phyloP scores from a whole-genome alignment of 768 basidiomycete species.

The Mycena metata region DNA sequence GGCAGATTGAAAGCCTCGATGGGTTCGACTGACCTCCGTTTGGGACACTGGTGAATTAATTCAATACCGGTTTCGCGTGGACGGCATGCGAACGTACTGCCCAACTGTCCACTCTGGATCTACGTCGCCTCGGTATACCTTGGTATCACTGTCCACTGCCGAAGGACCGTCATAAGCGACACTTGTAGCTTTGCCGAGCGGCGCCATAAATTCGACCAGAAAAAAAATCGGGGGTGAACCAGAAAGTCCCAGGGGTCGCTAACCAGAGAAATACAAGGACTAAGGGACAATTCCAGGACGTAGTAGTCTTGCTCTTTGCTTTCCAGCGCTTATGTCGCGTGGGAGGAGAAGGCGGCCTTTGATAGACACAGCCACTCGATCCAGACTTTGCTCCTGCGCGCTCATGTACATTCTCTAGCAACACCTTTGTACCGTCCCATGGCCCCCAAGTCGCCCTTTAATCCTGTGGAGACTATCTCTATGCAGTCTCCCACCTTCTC shows the following conservation, averaged over 20 bases:
- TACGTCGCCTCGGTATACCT: conserved; percentile 54
- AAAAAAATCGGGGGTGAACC: neutral
- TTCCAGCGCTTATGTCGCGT: too few relatives aligned
- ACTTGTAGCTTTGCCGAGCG: conserved; percentile 53
- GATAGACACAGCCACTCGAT: neutral
- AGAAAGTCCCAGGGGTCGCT: neutral
- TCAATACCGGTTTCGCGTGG: neutral
- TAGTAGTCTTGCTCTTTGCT: too few relatives aligned
- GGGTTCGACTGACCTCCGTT: conserved; percentile 63
- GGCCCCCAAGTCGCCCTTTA: conserved; percentile 28
- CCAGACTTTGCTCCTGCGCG: neutral
- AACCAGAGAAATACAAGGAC: too few relatives aligned
- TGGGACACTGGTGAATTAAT: conserved; percentile 56
- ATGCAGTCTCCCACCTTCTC: conserved; percentile 34
- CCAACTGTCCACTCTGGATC: conserved; percentile 62
- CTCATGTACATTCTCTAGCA: conserved; percentile 26
- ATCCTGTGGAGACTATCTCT: conserved; percentile 34
- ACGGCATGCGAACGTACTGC: conserved; percentile 52
- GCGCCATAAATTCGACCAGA: conserved; percentile 48
- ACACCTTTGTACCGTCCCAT: conserved; percentile 14
- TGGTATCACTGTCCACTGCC: conserved; percentile 24
- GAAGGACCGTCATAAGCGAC: conserved; percentile 33
- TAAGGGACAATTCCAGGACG: too few relatives aligned
- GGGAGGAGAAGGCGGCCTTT: neutral
- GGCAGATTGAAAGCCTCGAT: too few relatives aligned